Conservation (phyloP, 2,329 filamentous ascomycete genomes). For the Huntiella moniliformis region DNA sequence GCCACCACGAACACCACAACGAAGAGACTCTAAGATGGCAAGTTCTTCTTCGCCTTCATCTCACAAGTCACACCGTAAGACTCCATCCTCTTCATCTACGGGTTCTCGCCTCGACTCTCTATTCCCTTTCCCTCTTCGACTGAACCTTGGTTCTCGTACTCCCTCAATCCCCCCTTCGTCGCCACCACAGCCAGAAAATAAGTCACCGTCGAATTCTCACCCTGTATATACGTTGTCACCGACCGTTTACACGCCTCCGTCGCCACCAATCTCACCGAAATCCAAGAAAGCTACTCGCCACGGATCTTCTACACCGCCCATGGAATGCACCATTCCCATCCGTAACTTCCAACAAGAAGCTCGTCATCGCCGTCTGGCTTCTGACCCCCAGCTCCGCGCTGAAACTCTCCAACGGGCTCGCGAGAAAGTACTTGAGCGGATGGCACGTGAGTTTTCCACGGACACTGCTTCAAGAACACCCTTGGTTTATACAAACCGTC, state of each 20-base stretch:
- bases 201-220: not conserved
- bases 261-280: not conserved
- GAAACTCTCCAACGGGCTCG: conserved; percentile 39
- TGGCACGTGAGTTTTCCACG: conserved; percentile 30
- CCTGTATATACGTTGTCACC: not conserved
- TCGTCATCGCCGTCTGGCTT: conserved; percentile 34
- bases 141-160: not conserved
- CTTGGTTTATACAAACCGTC: no score
- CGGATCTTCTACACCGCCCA: conserved; percentile 17
- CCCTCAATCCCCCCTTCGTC: not conserved
- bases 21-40: no score
- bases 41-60: not conserved
- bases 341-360: conserved; percentile 31
- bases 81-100: not conserved
- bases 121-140: conserved; percentile 1
- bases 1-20: no score
- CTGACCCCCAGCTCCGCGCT: conserved; percentile 35
- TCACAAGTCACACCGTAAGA: not conserved
- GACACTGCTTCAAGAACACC: not conserved
- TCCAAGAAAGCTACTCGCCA: no score
- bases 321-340: conserved; percentile 31
- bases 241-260: not conserved
- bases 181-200: not conserved
- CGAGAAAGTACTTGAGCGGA: conserved; percentile 39
- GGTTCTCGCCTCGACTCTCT: not conserved